These are phyloP conservation scores for Talaromyces trachyspermus DNA, from an alignment of 495 filamentous ascomycete species.

Conservation along the genomic window DNA sequence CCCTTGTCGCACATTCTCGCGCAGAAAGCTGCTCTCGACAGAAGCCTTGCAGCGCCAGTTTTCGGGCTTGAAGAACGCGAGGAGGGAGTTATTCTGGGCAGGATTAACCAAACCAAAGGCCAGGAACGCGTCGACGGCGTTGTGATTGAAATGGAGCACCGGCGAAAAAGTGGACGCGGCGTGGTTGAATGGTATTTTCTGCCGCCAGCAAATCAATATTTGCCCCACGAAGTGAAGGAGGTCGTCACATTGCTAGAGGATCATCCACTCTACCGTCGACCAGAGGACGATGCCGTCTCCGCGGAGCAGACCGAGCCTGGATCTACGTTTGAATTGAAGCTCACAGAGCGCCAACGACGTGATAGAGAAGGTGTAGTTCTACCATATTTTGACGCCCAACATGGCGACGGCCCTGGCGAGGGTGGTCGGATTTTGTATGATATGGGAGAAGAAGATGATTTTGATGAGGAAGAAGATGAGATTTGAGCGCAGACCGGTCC, in stretches of 20 bases:
- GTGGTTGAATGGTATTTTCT: conserved; percentile 74
- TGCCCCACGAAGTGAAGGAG: conserved; percentile 31
- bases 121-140: conserved; percentile 46
- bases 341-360: conserved; percentile 82
- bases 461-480: conserved; percentile 98
- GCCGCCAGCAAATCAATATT: conserved; percentile 33
- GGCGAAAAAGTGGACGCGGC: conserved; percentile 70
- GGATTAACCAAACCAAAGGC: conserved; percentile 34
- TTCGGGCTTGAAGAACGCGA: conserved; percentile 69
- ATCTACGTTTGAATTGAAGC: conserved; percentile 72
- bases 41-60: conserved; percentile 59
- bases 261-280: conserved; percentile 58
- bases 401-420: conserved; percentile 66
- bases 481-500: conserved; percentile 40
- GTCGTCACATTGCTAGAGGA: conserved; percentile 68
- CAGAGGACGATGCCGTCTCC: conserved; percentile 25
- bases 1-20: conserved; percentile 64
- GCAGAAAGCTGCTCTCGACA: conserved; percentile 57
- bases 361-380: conserved; percentile 84
- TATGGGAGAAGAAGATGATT: conserved; percentile 95
- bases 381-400: conserved; percentile 94
- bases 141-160: conserved; percentile 79
- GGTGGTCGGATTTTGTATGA: conserved; percentile 91
- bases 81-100: conserved; percentile 66
- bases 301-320: conserved; percentile 44